phyloP scores from a whole-genome alignment of 768 basidiomycete genomes.

The Leucosporidium creatinivorum region DNA sequence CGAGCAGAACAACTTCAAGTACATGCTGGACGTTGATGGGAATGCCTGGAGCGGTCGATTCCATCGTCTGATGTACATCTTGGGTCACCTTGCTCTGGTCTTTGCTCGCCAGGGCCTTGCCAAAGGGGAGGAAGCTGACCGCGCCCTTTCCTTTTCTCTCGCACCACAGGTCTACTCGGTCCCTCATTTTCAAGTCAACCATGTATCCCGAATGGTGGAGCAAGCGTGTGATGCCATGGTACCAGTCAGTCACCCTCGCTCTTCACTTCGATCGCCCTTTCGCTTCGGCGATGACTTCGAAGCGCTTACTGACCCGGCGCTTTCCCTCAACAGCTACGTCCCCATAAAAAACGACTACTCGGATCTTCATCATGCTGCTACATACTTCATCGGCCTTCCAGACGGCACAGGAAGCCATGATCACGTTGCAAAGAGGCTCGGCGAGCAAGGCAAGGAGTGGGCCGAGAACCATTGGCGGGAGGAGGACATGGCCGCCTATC shows the following conservation, averaged over 20 bases:
- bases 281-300: background rate
- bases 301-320: slow-evolving; percentile 47
- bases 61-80: slow-evolving; percentile 25
- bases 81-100: too few relatives aligned
- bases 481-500: slow-evolving; percentile 34
- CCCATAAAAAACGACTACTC: slow-evolving; percentile 38
- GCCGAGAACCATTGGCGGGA: slow-evolving; percentile 34
- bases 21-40: slow-evolving; percentile 36
- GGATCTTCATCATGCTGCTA: slow-evolving; percentile 56
- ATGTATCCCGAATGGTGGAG: slow-evolving; percentile 49
- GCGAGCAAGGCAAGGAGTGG: slow-evolving; percentile 46
- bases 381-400: slow-evolving; percentile 64
- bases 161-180: slow-evolving; percentile 7
- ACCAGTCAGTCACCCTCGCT: slow-evolving; percentile 34
- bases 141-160: background rate
- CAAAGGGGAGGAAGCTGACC: too few relatives aligned
- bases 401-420: slow-evolving; percentile 58
- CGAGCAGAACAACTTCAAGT: slow-evolving; percentile 64
- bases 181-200: slow-evolving; percentile 30
- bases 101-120: too few relatives aligned
- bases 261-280: background rate
- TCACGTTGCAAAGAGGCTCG: slow-evolving; percentile 54
- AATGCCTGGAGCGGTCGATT: slow-evolving; percentile 23
- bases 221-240: slow-evolving; percentile 90
- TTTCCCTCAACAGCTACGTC: slow-evolving; percentile 16